Evolutionary conservation across 106 monocot genomes (phyloP), one percentile per base, ranked within the genome.

Genomic region (Allium fistulosum): DNA sequence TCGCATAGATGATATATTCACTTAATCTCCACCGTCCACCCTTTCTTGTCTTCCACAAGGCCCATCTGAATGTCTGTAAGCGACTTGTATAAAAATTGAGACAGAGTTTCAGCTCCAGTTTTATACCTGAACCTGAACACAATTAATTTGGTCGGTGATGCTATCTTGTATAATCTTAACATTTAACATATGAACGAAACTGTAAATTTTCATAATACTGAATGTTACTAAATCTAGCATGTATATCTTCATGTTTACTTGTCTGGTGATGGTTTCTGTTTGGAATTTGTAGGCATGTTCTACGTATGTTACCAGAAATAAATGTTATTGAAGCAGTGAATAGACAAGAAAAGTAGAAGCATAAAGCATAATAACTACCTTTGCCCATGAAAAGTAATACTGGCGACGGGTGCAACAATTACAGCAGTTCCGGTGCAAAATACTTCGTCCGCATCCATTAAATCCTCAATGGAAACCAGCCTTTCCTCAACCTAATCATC

Each of bases 351-450:
- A 22, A 22, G 22, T 22, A 22, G 22, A 22, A 22, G 22, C 22
- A 22, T 22, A 22, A 1, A 22, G 22, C 22, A 48, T 5, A 26
- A 4, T 17, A 53, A 27, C 10, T 57, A 88, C 87, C 87, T 83
- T 52, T 76, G 64, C 10, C 62, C 75, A 12, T 70, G 63, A 53
- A 81, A 79, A 12, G 83, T 81, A 14, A 83, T 72, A 51, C 77
- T 81, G 49, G 75, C 76, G 6, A 88, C 87, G 37, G 78, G 80
- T 51, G 87, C 72, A 37, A 88, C 78, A 22, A 78, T 80, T 22
- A 88, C 83, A 17, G 87, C 87, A 59, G 87, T 88, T 27, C 87
- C 87, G 10, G 87, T 88, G 59, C 83, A 83, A 66, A 88, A 88
- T 26, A 81, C 78, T 75, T 83, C 80, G 17, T 88, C 87, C 27